Base-by-base conservation (phyloP, 192 early-diverging fungal species). In the Coemansia sp. region DNA sequence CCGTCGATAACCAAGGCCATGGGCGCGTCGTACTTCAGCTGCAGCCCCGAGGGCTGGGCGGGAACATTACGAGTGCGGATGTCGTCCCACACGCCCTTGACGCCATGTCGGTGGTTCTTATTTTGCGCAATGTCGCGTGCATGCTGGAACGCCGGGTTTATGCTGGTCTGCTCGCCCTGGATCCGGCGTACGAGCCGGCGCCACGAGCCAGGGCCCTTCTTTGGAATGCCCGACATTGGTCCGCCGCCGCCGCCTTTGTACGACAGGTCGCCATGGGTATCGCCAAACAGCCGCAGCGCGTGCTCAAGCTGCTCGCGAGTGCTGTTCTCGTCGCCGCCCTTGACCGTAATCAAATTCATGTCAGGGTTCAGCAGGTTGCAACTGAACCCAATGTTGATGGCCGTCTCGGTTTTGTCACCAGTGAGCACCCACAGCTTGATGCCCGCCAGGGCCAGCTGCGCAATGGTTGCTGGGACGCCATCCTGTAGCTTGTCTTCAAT, bases 401-500 rank as follows among this genome's bases (percentile, higher is more conserved):
- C 95, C 0, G 95, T 98, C 53, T 96, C 93, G 35, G 87, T 85
- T 69, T 98, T 98, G 75, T 98, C 93, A 14, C 92, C 95, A 0
- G 95, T 98, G 45, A 96, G 74, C 29, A 98, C 91, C 93, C 95
- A 98, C 28, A 96, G 65, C 67, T 94, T 92, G 53, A 96, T 89
- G 14, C 92, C 92, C 0, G 93, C 94, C 33, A 76, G 75, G 2
- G 85, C 76, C 39, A 98, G 62, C 22, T 82, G 81, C 2, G 84
- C 82, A 51, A 98, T 96, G 31, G 87, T 86, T 46, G 92, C 91
- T 6, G 95, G 93, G 3, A 98, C 95, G 47, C 90, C 92, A n/a
- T 92, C 91, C 61, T 98, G 95, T 12, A 98, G 82, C 71, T 87
- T 84, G 61, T 98, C 95, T 75, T 98, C 95, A 39, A 98, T 96